Evolutionary conservation across 140 eudicot genomes (phyloP), one percentile per base, ranked within the genome.

Genomic region (Anethum foeniculum): DNA sequence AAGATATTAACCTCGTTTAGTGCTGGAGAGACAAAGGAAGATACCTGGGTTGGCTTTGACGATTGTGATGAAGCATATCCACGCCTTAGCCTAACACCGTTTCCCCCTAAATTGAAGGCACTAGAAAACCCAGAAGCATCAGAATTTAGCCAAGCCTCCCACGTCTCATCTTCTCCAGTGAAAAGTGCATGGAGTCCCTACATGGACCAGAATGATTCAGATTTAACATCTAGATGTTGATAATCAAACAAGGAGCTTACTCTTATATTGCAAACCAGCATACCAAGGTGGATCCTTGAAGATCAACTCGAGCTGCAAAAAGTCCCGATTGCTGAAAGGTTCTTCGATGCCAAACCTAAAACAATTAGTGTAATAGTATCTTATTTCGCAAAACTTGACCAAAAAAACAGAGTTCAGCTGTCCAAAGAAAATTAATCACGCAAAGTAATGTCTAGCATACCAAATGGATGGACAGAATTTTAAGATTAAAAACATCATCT

Each of bases 291-390:
- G 97, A 93, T 85, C 99, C 99, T 87, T 91, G 99, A 87, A 95
- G 56, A 85, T 95, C 98, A 86, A 95, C 93, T n/a, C 99, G 98
- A 83, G 99, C 99, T 64, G 99, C 99, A 90, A 90, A 95, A 51
- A 95, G 90, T 84, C 99, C 99, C 16, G 99, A 95, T 77, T 89
- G 96, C 82, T 95, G 99, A 87, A 95, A 95, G 54, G 94, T 93
- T 79, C 99, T 88, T 75, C 99, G 95, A 85, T 86, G 97, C 99
- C 99, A 95, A 84, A 95, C 90, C 99, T 95, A 85, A 62, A 88
- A 39, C 64, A 41, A 80, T 49, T 76, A 32, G 82, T 30, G 65
- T 60, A 79, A 75, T 72, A 25, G 43, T 27, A 23, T 39, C 10
- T 65, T 32, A 74, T 38, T n/a, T 25, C 79, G 41, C 32, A 1